Percentiles rank a stretch among this genome's conserved stretches.
Conservation (phyloP, 1,284 basidiomycete genomes). For the Tilletia walkeri region DNA sequence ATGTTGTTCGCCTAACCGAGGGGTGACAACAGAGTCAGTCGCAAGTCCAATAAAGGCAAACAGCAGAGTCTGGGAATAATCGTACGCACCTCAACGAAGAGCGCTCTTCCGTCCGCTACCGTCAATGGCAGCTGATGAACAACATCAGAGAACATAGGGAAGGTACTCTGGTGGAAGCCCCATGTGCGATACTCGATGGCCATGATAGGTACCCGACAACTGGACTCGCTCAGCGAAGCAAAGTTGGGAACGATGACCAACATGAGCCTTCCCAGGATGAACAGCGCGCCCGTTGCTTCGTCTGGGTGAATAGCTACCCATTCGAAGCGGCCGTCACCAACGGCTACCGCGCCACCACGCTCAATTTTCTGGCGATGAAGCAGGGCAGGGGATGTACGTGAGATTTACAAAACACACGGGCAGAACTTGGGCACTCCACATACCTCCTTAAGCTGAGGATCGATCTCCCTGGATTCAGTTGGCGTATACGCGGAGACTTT, state of each 20-base stretch:
- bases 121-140: not conserved
- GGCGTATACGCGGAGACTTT: not conserved
- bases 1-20: not conserved
- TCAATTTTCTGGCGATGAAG: too few species aligned
- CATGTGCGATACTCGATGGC: not conserved
- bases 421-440: too few species aligned
- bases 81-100: not conserved
- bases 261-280: not conserved
- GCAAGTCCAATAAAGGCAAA: not conserved
- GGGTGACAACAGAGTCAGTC: not conserved
- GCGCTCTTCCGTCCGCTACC: constrained; percentile 3
- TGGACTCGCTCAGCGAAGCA: constrained; percentile 2
- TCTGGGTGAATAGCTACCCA: constrained; percentile 16
- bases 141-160: not conserved
- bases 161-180: not conserved
- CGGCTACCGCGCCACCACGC: not conserved
- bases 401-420: too few species aligned
- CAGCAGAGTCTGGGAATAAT: not conserved
- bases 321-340: not conserved
- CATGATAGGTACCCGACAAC: constrained; percentile 1
- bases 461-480: not conserved
- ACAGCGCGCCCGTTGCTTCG: not conserved
- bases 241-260: constrained; percentile 8
- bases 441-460: not conserved
- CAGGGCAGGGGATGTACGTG: too few species aligned